A percentile compares a stretch with the other conserved stretches of the same genome.
These are phyloP conservation scores for Penicillium taxi DNA, from an alignment of 495 filamentous ascomycete genomes.

Conservation along the genomic window DNA sequence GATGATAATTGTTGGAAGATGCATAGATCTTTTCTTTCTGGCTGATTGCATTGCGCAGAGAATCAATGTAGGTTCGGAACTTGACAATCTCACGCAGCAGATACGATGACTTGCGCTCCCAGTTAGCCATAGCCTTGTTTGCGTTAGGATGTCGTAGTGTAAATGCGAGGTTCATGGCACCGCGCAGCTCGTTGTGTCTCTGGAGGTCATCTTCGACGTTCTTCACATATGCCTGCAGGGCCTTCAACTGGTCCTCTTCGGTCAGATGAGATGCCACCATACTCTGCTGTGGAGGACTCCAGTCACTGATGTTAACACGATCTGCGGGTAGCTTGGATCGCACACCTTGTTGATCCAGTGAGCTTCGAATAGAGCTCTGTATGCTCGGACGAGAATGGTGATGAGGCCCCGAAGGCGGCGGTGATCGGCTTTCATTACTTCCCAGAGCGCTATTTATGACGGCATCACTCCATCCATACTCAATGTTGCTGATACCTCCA, in stretches of 20 bases:
- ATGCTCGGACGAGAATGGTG: slow-evolving; percentile 50
- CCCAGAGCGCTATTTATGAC: slow-evolving; percentile 71
- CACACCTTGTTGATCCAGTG: slow-evolving; percentile 56
- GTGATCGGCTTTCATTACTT: slow-evolving; percentile 35
- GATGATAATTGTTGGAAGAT: slow-evolving; percentile 20
- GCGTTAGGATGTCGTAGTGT: slow-evolving; percentile 78
- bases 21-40: slow-evolving; percentile 49
- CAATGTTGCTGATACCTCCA: slow-evolving; percentile 90
- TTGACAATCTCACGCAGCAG: slow-evolving; percentile 93
- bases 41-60: slow-evolving; percentile 51
- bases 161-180: slow-evolving; percentile 81
- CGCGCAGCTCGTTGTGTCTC: slow-evolving; percentile 77
- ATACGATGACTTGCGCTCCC: slow-evolving; percentile 91
- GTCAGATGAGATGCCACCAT: slow-evolving; percentile 70
- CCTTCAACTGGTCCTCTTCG: slow-evolving; percentile 74
- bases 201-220: slow-evolving; percentile 80
- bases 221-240: slow-evolving; percentile 68
- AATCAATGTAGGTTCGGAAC: slow-evolving; percentile 89
- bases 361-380: slow-evolving; percentile 64
- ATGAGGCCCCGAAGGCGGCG: slow-evolving; percentile 34
- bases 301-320: slow-evolving; percentile 76
- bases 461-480: slow-evolving; percentile 94
- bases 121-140: slow-evolving; percentile 80
- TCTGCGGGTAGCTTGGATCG: slow-evolving; percentile 75
- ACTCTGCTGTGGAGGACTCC: slow-evolving; percentile 86